Conservation (phyloP, 257 asterid genomes). For the Fraxinus anomala region DNA sequence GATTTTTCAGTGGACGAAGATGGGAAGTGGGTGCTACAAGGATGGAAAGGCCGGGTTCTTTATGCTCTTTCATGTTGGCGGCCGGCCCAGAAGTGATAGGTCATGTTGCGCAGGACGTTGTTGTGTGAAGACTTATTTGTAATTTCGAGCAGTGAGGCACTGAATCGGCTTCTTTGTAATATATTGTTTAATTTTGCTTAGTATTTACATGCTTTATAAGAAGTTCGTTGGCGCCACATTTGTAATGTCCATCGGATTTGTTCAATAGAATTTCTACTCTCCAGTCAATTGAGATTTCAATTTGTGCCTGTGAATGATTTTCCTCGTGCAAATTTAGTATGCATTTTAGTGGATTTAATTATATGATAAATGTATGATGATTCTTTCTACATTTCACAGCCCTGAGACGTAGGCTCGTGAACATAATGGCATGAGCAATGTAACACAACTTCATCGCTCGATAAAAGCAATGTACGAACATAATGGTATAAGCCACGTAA, state of each 20-base stretch:
- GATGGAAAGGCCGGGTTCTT: constrained; percentile 58
- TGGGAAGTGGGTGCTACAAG: constrained; percentile 56
- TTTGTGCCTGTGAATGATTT: not conserved
- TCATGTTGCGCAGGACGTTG: not conserved
- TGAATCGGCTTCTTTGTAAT: not conserved
- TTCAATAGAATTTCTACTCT: not conserved
- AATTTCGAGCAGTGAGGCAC: not conserved
- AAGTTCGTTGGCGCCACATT: not conserved
- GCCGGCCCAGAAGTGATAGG: constrained; percentile 27
- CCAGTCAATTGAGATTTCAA: not conserved
- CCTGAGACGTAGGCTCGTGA: too few species aligned
- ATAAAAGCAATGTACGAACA: too few species aligned
- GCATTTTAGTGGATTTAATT: too few species aligned
- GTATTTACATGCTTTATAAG: not conserved
- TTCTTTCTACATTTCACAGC: too few species aligned
- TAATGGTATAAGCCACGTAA: too few species aligned
- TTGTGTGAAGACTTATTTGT: too few species aligned
- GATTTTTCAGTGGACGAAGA: constrained; percentile 56
- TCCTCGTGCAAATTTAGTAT: not conserved
- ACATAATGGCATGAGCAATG: too few species aligned
- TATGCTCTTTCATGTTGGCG: constrained; percentile 52
- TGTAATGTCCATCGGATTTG: not conserved
- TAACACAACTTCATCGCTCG: too few species aligned
- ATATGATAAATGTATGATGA: too few species aligned
- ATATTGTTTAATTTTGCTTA: not conserved